Conservation (phyloP, 352 stramenopile species). For the Phytophthora pluvialis region DNA sequence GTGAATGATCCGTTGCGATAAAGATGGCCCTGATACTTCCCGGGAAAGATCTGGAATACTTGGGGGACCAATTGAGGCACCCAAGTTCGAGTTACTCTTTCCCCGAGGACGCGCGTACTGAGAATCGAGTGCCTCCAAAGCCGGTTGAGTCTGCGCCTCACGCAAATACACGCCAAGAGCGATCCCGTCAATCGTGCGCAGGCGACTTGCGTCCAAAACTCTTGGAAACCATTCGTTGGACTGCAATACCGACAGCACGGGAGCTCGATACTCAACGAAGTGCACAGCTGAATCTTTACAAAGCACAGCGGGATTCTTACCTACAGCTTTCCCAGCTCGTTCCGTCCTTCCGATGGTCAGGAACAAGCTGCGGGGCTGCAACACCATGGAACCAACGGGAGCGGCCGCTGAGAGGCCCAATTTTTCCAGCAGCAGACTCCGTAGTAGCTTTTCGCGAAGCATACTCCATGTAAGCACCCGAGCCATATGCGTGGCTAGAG, state of each 20-base stretch:
- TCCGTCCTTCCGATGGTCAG: conserved; percentile 33
- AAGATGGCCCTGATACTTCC: conserved; percentile 54
- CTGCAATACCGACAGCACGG: conserved; percentile 53
- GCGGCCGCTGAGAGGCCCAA: conserved; percentile 53
- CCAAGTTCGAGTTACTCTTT: conserved; percentile 43
- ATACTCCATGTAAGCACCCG: conserved; percentile 76
- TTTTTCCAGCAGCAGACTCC: conserved; percentile 66
- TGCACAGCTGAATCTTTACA: conserved; percentile 64
- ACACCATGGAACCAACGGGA: conserved; percentile 52
- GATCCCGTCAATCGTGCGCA: conserved; percentile 57
- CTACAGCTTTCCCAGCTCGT: conserved; percentile 41
- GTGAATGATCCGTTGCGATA: conserved; percentile 52
- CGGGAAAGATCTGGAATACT: conserved; percentile 51
- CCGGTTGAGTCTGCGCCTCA: conserved; percentile 56
- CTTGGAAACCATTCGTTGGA: conserved; percentile 50
- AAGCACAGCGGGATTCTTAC: conserved; percentile 37
- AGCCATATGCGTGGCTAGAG: conserved; percentile 56
- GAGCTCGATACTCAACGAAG: conserved; percentile 65
- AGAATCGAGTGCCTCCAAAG: conserved; percentile 30
- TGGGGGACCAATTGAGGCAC: conserved; percentile 26
- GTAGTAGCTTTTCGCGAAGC: conserved; percentile 69
- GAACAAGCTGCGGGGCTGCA: conserved; percentile 70
- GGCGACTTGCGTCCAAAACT: conserved; percentile 46
- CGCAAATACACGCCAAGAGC: conserved; percentile 62
- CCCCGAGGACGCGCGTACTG: conserved; percentile 43